A percentile compares a stretch with the other conserved stretches of the same genome.
Conservation (phyloP, 441 rosid genomes). For the Cnidoscolus chayamansa region DNA sequence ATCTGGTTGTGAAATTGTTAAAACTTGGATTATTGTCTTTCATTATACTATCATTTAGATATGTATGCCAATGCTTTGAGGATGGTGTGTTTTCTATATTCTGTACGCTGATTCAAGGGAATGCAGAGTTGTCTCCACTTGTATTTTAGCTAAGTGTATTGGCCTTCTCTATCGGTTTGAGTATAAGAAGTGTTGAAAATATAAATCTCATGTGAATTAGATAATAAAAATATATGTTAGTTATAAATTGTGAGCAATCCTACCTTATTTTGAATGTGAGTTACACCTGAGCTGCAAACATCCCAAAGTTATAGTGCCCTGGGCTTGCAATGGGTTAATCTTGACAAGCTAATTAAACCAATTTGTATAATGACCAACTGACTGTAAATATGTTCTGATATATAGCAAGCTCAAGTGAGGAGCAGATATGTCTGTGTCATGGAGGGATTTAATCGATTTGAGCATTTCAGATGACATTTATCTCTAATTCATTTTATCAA, state of each 20-base stretch:
- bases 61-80: neutral
- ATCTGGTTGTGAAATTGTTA: neutral
- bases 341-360: conserved; percentile 57
- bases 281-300: conserved; percentile 16
- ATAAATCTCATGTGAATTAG: too few species aligned
- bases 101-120: too few species aligned
- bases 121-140: too few species aligned
- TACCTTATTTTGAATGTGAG: too few species aligned
- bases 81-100: too few species aligned
- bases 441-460: conserved; percentile 1
- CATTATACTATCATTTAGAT: neutral
- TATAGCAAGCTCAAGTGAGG: neutral
- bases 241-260: too few species aligned
- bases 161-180: too few species aligned
- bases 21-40: neutral
- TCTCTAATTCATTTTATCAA: too few species aligned
- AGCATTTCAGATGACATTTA: neutral
- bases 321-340: conserved; percentile 35
- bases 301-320: conserved; percentile 27
- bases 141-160: too few species aligned
- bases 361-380: conserved; percentile 52
- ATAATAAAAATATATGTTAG: too few species aligned
- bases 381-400: neutral
- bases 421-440: neutral
- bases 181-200: too few species aligned